Evolutionary conservation across 2,329 filamentous ascomycete genomes (phyloP), one percentile per base, ranked within the genome.

Genomic region (Fusarium sp.): DNA sequence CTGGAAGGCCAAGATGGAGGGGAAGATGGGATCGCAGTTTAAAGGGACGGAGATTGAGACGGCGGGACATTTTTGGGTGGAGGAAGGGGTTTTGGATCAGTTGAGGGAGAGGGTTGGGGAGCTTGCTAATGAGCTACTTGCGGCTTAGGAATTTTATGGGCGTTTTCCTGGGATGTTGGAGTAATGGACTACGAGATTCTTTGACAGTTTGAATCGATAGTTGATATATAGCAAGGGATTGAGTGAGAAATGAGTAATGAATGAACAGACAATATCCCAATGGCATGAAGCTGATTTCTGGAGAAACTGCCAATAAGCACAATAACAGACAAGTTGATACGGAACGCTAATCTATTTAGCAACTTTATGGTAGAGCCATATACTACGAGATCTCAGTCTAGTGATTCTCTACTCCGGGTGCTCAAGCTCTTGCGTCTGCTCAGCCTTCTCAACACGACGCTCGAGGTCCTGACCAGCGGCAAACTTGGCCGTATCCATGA

Each of bases 31-130:
- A 4, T 89, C 88, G 24, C 77, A 71, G 56, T 90, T 91, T 65
- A 79, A 76, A 10, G 83, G 82, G 20, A 78, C 82, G 6, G 88
- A 90, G 72, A 82, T 92, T 30, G 73, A 81, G 20, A 84, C 84
- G 1, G 90, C 89, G 0, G 89, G 90, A 1, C 90, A 92, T 77
- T 92, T 92, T 73, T 93, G 90, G 90, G 78, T 84, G 15, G 90
- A 92, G 72, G 81, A 85, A 51, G 86, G 86, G 14, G 87, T 86
- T 42, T 70, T 87, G 70, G 73, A 79, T 30, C 62, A 66, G 24
- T 79, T 80, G 77, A 70, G 66, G 30, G 77, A 76, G 17, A 56
- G 73, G 26, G 66, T 82, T 47, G 77, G 69, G 15, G 65, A 36
- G 14, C 82, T 82, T 79, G 79, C 76, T 11, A 73, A 69, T 20